phyloP scores from a whole-genome alignment of 495 filamentous ascomycete genomes.

The Clohesyomyces aquaticus region DNA sequence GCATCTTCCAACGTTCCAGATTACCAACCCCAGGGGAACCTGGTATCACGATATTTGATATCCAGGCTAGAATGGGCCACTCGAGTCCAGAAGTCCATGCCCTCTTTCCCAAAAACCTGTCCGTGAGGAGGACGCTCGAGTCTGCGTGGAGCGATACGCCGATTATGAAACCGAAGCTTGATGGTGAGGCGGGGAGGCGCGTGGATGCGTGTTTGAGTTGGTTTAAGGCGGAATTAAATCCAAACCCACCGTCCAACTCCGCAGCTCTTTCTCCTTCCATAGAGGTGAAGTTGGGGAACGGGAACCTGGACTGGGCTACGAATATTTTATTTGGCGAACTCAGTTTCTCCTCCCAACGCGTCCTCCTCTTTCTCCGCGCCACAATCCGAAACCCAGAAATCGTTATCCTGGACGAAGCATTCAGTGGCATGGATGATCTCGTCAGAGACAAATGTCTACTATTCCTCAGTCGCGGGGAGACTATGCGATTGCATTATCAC shows the following conservation, averaged over 20 bases:
- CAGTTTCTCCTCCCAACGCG: conserved; percentile 75
- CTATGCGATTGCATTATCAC: conserved; percentile 29
- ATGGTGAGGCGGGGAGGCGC: conserved; percentile 55
- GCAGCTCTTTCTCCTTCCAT: no score
- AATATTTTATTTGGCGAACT: conserved; percentile 71
- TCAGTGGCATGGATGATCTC: conserved; percentile 81
- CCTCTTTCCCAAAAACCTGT: conserved; percentile 82
- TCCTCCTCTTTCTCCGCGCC: conserved; percentile 83
- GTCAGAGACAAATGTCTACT: conserved; percentile 82
- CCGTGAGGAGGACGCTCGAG: conserved; percentile 73
- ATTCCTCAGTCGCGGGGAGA: conserved; percentile 60
- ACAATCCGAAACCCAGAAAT: conserved; percentile 82
- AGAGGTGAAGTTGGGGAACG: no score
- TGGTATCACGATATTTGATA: conserved; percentile 86
- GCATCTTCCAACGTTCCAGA: conserved; percentile 79
- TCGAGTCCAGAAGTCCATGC: conserved; percentile 91
- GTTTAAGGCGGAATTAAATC: conserved; percentile 76
- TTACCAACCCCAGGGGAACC: conserved; percentile 71
- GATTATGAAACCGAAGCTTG: conserved; percentile 65
- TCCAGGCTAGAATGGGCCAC: conserved; percentile 87
- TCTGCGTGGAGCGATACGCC: conserved; percentile 91
- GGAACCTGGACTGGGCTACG: conserved; percentile 66
- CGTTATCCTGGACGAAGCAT: conserved; percentile 89
- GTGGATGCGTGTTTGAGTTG: conserved; percentile 69
- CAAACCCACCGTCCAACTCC: no score